Conservation (phyloP, 768 basidiomycete species). For the Naganishia onofrii region DNA sequence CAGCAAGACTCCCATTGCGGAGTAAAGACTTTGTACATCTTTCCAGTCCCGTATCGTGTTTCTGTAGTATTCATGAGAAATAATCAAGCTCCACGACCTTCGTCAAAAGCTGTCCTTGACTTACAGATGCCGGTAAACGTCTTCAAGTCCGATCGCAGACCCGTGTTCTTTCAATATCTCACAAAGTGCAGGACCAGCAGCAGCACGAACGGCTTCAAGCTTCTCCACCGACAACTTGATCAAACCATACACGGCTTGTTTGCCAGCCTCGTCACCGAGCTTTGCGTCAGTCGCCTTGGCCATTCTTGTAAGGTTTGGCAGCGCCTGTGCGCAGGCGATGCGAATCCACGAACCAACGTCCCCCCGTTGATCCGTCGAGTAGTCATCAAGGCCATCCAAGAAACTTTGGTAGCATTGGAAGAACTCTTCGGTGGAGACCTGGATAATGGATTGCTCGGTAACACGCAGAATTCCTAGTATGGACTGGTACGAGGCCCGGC, state of each 20-base stretch:
- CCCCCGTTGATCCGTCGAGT: constrained; percentile 88
- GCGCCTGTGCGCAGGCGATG: constrained; percentile 64
- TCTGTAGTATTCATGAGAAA: background rate
- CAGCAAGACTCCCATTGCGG: constrained; percentile 62
- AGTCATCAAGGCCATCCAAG: constrained; percentile 77
- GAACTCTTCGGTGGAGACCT: background rate
- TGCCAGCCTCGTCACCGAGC: constrained; percentile 12
- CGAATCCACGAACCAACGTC: constrained; percentile 97
- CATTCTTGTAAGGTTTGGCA: constrained; percentile 8
- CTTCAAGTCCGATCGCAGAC: constrained; percentile 56
- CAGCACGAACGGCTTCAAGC: constrained; percentile 82
- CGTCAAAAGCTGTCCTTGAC: no score
- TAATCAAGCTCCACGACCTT: no score
- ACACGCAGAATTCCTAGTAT: constrained; percentile 4
- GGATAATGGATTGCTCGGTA: background rate
- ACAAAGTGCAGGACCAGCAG: constrained; percentile 56
- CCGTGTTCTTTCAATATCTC: constrained; percentile 43
- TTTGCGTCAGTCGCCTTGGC: background rate
- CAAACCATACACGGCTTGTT: constrained; percentile 59
- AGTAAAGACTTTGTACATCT: constrained; percentile 72
- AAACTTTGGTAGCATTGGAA: constrained; percentile 54
- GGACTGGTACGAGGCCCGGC: constrained; percentile 31
- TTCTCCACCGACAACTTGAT: constrained; percentile 87
- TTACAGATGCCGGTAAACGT: constrained; percentile 61
- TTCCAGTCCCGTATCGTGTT: constrained; percentile 60